phyloP scores from a whole-genome alignment of 2,329 filamentous ascomycete genomes.

The Albifimbria verrucaria region DNA sequence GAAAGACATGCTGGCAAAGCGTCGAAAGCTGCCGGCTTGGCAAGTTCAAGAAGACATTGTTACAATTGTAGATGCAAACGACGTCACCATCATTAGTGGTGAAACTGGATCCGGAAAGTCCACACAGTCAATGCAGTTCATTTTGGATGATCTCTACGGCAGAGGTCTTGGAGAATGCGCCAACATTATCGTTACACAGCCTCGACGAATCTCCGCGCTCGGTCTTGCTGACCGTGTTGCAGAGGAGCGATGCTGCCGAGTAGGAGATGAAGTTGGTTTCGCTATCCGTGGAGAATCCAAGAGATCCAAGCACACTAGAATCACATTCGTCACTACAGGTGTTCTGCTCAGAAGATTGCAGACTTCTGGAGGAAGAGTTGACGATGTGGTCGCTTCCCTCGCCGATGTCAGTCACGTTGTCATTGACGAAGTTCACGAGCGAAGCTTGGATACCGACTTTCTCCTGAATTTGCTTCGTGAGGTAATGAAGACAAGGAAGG shows the following conservation, averaged over 20 bases:
- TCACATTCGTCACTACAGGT: constrained; percentile 95
- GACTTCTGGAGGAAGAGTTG: constrained; percentile 74
- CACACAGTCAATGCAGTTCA: constrained; percentile 93
- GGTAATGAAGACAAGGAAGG: constrained; percentile 68
- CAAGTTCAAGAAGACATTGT: constrained; percentile 74
- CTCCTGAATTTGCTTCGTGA: constrained; percentile 83
- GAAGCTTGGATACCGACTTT: constrained; percentile 93
- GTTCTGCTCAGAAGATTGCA: constrained; percentile 88
- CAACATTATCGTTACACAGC: constrained; percentile 95
- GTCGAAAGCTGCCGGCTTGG: constrained; percentile 84
- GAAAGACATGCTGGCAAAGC: constrained; percentile 69
- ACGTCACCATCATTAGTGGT: constrained; percentile 95
- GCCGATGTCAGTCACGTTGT: constrained; percentile 92
- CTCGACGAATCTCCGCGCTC: constrained; percentile 88
- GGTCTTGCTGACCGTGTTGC: constrained; percentile 92
- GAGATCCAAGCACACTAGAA: constrained; percentile 70
- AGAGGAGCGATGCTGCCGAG: constrained; percentile 77
- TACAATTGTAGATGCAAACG: constrained; percentile 67
- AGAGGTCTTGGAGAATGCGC: constrained; percentile 70
- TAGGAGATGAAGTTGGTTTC: constrained; percentile 89
- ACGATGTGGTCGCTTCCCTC: constrained; percentile 77
- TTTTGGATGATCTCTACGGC: constrained; percentile 85
- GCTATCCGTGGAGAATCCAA: constrained; percentile 88
- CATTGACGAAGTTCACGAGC: constrained; percentile 95
- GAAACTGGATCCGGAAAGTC: constrained; percentile 97